A percentile compares a stretch with the other conserved stretches of the same genome.
These are phyloP conservation scores for Puccinia triticina DNA, from an alignment of 1,284 basidiomycete species.

Conservation along the genomic window DNA sequence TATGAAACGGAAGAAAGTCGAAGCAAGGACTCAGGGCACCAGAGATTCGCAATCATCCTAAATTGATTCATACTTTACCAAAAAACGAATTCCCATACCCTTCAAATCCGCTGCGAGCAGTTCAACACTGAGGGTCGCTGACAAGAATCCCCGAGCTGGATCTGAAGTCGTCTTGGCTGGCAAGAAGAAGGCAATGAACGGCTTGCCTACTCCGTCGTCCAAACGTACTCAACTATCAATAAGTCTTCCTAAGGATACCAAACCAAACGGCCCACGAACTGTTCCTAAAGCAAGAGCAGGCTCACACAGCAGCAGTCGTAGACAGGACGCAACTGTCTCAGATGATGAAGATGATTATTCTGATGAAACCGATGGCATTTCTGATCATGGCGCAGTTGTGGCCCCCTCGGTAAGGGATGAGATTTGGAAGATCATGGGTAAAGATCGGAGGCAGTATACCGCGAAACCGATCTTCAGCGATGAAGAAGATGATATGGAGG, in stretches of 20 bases:
- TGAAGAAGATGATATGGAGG: conserved; percentile 50
- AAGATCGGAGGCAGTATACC: conserved; percentile 37
- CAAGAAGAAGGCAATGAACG: neutral
- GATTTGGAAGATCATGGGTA: conserved; percentile 52
- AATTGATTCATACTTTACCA: neutral
- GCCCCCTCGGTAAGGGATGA: conserved; percentile 34
- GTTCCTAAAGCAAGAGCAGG: neutral
- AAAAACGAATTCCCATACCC: neutral
- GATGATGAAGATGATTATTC: conserved; percentile 4
- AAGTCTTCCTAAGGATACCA: neutral
- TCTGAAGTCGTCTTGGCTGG: neutral
- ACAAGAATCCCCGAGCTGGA: neutral
- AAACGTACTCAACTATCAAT: neutral
- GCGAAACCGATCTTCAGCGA: conserved; percentile 33
- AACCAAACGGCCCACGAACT: neutral
- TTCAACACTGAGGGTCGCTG: neutral
- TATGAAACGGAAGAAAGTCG: conserved; percentile 30
- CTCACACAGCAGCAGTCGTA: conserved; percentile 1
- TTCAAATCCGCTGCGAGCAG: conserved; percentile 2
- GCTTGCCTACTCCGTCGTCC: neutral
- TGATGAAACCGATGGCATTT: conserved; percentile 17
- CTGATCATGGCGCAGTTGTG: conserved; percentile 29
- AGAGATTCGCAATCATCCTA: neutral
- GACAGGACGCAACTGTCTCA: neutral
- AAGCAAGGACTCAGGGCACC: neutral